Percentiles rank a stretch among this genome's conserved stretches.
phyloP scores from a whole-genome alignment of 768 basidiomycete genomes.

The Tricholoma terreum region DNA sequence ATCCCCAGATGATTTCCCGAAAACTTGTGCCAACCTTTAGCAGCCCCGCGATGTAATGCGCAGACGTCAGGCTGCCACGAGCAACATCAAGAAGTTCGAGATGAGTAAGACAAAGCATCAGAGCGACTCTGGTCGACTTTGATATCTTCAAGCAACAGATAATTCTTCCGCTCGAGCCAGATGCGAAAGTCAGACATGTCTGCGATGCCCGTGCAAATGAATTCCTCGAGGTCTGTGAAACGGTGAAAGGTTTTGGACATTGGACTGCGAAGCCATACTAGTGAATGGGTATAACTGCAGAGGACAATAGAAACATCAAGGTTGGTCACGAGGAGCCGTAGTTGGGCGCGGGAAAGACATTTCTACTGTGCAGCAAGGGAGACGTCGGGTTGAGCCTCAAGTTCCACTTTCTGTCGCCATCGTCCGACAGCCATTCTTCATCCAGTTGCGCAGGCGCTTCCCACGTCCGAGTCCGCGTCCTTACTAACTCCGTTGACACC shows the following conservation, averaged over 20 bases:
- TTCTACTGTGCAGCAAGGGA: too few species aligned
- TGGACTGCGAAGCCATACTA: too few species aligned
- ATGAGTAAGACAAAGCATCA: background rate
- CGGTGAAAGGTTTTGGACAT: too few species aligned
- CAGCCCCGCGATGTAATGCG: background rate
- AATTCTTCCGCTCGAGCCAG: background rate
- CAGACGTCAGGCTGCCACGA: too few species aligned
- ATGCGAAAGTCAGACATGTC: background rate
- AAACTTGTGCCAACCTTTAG: background rate
- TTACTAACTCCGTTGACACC: slow-evolving; percentile 4
- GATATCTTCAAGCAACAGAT: background rate
- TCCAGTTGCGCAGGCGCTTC: background rate
- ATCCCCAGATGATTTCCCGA: background rate
- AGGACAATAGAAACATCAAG: background rate
- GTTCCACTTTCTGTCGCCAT: too few species aligned
- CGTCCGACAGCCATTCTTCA: too few species aligned
- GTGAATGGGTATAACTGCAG: background rate
- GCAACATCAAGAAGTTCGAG: background rate
- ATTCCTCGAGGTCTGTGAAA: background rate
- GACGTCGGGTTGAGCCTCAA: too few species aligned
- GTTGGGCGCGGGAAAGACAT: background rate
- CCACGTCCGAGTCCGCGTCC: background rate
- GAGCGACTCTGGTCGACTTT: background rate
- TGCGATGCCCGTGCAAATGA: background rate
- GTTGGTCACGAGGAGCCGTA: background rate